phyloP scores from a whole-genome alignment of 2,329 filamentous ascomycete species.

The Verticillium nonalfalfae region DNA sequence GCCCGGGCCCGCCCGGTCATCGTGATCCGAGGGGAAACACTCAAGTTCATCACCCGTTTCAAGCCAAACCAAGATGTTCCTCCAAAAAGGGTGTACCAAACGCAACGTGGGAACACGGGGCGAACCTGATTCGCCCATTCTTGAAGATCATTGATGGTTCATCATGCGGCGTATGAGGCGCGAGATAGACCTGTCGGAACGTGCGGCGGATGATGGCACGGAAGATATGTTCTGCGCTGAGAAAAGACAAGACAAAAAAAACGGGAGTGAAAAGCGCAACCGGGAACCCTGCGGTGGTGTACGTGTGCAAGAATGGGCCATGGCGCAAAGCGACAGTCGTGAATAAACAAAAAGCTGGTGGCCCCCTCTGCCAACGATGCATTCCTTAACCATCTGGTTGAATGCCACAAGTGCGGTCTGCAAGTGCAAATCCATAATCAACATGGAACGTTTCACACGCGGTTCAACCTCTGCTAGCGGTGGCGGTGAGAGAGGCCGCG shows the following conservation, averaged over 20 bases:
- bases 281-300: background rate
- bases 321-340: background rate
- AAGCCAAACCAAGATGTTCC: background rate
- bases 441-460: background rate
- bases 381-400: background rate
- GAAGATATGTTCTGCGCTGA: background rate
- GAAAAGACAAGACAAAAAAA: background rate
- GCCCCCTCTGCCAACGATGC: background rate
- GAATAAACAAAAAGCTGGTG: background rate
- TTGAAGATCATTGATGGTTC: background rate
- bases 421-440: background rate
- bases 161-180: background rate
- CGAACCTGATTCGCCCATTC: background rate
- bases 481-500: constrained; percentile 13
- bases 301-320: background rate
- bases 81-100: background rate
- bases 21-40: background rate
- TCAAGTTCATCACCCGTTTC: background rate
- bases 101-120: background rate
- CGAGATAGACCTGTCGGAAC: background rate
- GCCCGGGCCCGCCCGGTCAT: background rate
- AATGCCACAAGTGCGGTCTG: background rate
- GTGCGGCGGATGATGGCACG: background rate
- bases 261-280: background rate
- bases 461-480: background rate